Evolutionary conservation across 2,329 filamentous ascomycete species (phyloP).

Genomic region (Nemania sp.): DNA sequence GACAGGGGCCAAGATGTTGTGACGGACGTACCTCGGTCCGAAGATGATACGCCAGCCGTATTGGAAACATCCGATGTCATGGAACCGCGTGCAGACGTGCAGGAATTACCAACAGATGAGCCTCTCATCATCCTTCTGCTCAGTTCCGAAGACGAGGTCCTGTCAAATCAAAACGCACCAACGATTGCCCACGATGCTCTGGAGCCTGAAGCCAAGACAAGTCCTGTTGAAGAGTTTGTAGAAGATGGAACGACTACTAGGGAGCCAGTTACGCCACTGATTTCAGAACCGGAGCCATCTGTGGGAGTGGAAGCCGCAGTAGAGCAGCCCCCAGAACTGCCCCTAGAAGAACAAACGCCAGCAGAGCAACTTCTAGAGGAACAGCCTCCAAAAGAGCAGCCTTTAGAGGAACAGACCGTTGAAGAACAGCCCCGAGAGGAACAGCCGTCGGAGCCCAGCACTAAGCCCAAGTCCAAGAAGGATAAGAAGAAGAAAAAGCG

Average conservation of each 20-base stretch:
- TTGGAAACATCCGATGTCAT: not conserved
- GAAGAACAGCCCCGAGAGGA: conserved; percentile 3
- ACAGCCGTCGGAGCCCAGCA: conserved; percentile 2
- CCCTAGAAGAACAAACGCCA: too few relatives aligned
- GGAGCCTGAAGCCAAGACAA: not conserved
- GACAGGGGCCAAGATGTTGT: not conserved
- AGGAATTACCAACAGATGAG: not conserved
- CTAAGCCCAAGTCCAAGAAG: conserved; percentile 27
- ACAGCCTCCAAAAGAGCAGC: too few relatives aligned
- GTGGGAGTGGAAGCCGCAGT: too few relatives aligned
- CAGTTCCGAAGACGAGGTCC: not conserved
- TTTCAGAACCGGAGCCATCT: too few relatives aligned
- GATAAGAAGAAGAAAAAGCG: conserved; percentile 33
- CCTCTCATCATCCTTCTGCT: not conserved
- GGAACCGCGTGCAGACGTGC: not conserved
- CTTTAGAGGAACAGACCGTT: too few relatives aligned
- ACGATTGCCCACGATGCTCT: not conserved
- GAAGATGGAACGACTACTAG: not conserved
- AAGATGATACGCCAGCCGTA: not conserved
- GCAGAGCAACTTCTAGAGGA: too few relatives aligned
- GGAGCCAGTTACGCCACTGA: not conserved
- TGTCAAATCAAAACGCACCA: conserved; percentile 11
- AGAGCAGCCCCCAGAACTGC: too few relatives aligned
- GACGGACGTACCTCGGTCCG: not conserved
- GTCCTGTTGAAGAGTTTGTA: not conserved